Conservation (phyloP, 305 asterid species). For the Fraxinus greggii region DNA sequence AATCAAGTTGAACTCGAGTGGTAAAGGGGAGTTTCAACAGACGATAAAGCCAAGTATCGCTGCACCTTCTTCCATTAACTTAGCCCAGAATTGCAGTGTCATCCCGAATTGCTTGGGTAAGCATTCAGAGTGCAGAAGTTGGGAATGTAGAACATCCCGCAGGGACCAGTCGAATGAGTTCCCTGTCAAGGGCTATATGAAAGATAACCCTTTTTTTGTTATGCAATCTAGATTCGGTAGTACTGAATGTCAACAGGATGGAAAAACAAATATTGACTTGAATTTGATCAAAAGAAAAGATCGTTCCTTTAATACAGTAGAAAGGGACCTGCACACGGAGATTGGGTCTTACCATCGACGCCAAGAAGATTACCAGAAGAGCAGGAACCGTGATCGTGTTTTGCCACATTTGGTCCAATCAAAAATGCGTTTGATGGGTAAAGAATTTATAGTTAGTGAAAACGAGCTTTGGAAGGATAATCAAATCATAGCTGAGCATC, state of each 20-base stretch:
- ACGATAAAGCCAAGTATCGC: constrained; percentile 29
- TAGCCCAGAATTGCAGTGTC: constrained; percentile 27
- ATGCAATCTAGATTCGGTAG: constrained; percentile 42
- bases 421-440: constrained; percentile 78
- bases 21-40: constrained; percentile 35
- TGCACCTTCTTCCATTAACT: constrained; percentile 30
- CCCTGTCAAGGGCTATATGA: constrained; percentile 30
- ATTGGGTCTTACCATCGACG: constrained; percentile 21
- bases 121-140: constrained; percentile 27
- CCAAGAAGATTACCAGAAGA: constrained; percentile 34
- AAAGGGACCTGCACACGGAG: constrained; percentile 22
- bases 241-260: constrained; percentile 31
- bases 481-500: constrained; percentile 35
- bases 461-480: constrained; percentile 50
- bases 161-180: constrained; percentile 36
- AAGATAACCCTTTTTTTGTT: constrained; percentile 31
- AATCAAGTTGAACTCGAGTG: constrained; percentile 38
- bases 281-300: constrained; percentile 24
- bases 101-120: constrained; percentile 22
- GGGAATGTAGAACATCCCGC: constrained; percentile 30
- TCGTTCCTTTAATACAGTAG: constrained; percentile 25
- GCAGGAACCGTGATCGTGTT: constrained; percentile 26
- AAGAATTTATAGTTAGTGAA: constrained; percentile 56
- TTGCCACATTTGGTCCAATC: constrained; percentile 30
- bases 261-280: constrained; percentile 26